A percentile compares a stretch with the other conserved stretches of the same genome.
phyloP scores from a whole-genome alignment of 345 rosid species.

The Euphorbia tirucalli region DNA sequence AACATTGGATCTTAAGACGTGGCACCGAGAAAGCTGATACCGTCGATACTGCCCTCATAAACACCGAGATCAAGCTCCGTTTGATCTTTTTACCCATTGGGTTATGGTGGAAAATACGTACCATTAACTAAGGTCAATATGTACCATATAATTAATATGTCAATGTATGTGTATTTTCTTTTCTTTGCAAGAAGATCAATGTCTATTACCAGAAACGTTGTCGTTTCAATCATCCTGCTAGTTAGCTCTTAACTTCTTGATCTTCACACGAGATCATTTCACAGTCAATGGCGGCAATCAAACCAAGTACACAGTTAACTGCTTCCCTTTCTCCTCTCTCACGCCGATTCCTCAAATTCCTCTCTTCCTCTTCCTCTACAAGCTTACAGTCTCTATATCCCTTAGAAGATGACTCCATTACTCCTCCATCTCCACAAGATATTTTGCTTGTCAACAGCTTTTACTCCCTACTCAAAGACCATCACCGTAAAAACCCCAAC shows the following conservation, averaged over 20 bases:
- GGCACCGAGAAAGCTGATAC: conserved; percentile 41
- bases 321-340: conserved; percentile 19
- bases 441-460: conserved; percentile 45
- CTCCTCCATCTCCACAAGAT: conserved; percentile 49
- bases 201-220: no score
- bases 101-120: no score
- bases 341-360: conserved; percentile 21
- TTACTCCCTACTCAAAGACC: conserved; percentile 66
- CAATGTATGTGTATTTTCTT: no score
- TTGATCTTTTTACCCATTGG: conserved; percentile 50
- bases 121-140: no score
- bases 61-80: conserved; percentile 80
- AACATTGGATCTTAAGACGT: conserved; percentile 80
- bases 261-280: not conserved
- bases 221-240: no score
- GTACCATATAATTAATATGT: no score
- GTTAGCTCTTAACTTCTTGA: no score
- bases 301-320: conserved; percentile 24
- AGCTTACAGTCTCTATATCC: conserved; percentile 14
- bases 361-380: conserved; percentile 25
- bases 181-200: no score
- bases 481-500: conserved; percentile 60
- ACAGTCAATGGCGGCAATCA: conserved; percentile 38
- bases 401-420: conserved; percentile 14
- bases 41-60: conserved; percentile 65